Percentiles rank a stretch among this genome's conserved stretches.
These are phyloP conservation scores for Xylaria multiplex DNA, from an alignment of 2,329 filamentous ascomycete genomes.

Conservation along the genomic window DNA sequence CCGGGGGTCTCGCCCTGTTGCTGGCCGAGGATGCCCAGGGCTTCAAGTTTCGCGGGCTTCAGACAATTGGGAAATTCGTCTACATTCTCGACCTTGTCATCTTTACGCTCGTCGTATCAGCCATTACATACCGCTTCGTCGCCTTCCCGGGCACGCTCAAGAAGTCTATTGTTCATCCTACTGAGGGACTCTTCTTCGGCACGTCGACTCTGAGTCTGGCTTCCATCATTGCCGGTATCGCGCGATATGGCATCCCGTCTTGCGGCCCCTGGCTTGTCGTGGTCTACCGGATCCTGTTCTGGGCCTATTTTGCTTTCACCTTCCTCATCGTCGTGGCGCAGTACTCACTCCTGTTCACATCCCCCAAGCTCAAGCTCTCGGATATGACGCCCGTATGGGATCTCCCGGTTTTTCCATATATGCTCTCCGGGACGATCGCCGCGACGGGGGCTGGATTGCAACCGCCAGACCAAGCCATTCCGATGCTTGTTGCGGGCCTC, in stretches of 20 bases:
- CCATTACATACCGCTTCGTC: conserved; percentile 56
- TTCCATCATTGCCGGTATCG: conserved; percentile 55
- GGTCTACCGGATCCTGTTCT: conserved; percentile 54
- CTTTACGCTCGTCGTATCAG: conserved; percentile 51
- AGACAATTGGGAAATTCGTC: conserved; percentile 61
- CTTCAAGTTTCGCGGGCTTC: conserved; percentile 58
- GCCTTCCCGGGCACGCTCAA: conserved; percentile 56
- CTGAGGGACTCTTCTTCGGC: conserved; percentile 61
- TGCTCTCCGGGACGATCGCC: conserved; percentile 53
- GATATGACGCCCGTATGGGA: conserved; percentile 54
- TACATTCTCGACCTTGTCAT: conserved; percentile 62
- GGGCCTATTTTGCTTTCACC: conserved; percentile 55
- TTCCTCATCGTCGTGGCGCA: conserved; percentile 54
- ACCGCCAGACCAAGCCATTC: conserved; percentile 47
- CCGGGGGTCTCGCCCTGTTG: conserved; percentile 57
- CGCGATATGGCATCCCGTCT: conserved; percentile 51
- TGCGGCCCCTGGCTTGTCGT: conserved; percentile 54
- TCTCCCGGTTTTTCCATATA: conserved; percentile 49
- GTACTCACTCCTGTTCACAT: conserved; percentile 52
- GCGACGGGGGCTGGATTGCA: conserved; percentile 48
- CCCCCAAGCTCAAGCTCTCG: conserved; percentile 50
- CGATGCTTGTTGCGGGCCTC: conserved; percentile 56
- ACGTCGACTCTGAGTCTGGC: conserved; percentile 53
- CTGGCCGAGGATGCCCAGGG: conserved; percentile 54
- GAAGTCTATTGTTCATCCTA: conserved; percentile 58